phyloP scores from a whole-genome alignment of 1,284 basidiomycete species.

The Ustilago trichophora region DNA sequence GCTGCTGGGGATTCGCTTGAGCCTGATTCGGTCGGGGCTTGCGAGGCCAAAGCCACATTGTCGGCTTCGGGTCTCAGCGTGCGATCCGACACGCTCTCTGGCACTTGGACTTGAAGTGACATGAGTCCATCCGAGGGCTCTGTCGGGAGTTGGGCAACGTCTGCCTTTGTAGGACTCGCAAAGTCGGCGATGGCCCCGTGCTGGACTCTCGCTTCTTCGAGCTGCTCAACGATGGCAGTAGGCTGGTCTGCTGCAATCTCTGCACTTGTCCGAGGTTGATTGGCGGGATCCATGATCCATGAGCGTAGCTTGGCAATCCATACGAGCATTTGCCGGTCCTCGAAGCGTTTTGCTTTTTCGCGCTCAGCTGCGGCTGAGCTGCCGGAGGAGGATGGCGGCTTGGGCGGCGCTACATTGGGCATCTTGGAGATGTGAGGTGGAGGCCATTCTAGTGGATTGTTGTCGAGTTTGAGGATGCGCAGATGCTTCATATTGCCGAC shows the following conservation, averaged over 20 bases:
- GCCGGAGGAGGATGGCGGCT: conserved; percentile 21
- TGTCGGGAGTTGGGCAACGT: neutral
- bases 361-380: conserved; percentile 63
- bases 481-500: conserved; percentile 78
- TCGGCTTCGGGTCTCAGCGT: neutral
- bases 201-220: too few relatives aligned
- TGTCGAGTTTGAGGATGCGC: conserved; percentile 84
- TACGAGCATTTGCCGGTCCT: conserved; percentile 54
- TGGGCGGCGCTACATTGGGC: conserved; percentile 43
- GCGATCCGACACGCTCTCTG: conserved; percentile 11
- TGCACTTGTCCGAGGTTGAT: conserved; percentile 3
- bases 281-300: conserved; percentile 49
- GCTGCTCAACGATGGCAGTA: too few relatives aligned
- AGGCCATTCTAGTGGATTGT: conserved; percentile 88
- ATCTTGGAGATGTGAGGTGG: conserved; percentile 56
- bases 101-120: conserved; percentile 32
- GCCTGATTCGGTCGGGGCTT: neutral
- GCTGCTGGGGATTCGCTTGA: neutral
- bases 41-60: neutral
- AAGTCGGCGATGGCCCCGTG: neutral
- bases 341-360: conserved; percentile 39
- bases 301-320: conserved; percentile 55
- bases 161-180: neutral
- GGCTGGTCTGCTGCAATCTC: neutral
- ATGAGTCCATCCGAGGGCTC: conserved; percentile 27